Percentiles rank a stretch among this genome's conserved stretches.
Conservation (phyloP, 2,329 filamentous ascomycete genomes). For the Huntiella abstrusa region DNA sequence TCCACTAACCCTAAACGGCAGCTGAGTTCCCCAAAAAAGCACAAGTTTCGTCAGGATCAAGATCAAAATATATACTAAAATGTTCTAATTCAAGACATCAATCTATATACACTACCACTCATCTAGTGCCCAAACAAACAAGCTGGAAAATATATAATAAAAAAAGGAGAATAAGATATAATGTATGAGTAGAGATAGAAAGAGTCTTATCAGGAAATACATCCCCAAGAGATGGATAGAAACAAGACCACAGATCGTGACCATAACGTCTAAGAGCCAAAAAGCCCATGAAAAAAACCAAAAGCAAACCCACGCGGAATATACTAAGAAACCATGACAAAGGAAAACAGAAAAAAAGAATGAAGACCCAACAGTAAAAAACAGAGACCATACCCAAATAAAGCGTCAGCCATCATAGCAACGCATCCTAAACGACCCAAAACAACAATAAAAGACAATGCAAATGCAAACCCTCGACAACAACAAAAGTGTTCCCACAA, state of each 20-base stretch:
- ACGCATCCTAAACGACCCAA: neutral
- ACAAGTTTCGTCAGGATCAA: too few relatives aligned
- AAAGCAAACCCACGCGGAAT: neutral
- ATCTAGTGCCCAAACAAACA: too few relatives aligned
- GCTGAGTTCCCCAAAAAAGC: too few relatives aligned
- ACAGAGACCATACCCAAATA: neutral
- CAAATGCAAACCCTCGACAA: neutral
- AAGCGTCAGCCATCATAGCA: neutral
- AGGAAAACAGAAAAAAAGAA: neutral
- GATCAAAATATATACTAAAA: too few relatives aligned
- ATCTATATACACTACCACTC: too few relatives aligned
- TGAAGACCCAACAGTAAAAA: neutral
- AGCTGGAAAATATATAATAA: neutral
- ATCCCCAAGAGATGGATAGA: conserved; percentile 2
- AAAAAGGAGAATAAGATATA: neutral
- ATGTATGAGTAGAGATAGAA: too few relatives aligned
- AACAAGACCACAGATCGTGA: conserved; percentile 4
- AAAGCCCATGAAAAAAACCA: conserved; percentile 4
- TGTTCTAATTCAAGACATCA: too few relatives aligned
- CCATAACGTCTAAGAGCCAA: conserved; percentile 11
- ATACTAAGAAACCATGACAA: neutral
- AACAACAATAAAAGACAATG: neutral
- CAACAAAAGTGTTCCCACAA: neutral
- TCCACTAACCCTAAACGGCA: too few relatives aligned
- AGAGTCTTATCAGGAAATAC: neutral